Base-by-base conservation (phyloP, 2,329 filamentous ascomycete species). In the Microthyrium microscopicum region DNA sequence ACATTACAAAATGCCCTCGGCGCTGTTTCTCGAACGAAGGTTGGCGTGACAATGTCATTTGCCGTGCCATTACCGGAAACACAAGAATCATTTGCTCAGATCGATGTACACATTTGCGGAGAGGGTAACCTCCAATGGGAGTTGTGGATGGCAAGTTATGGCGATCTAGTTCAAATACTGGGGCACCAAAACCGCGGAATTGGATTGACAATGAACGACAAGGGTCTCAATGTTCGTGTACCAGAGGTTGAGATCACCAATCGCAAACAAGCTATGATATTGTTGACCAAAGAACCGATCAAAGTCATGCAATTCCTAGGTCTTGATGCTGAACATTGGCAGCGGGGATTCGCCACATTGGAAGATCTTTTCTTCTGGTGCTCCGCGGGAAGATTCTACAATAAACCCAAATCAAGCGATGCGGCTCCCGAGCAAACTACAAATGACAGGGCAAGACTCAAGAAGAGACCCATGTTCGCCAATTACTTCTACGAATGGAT, bases 131-230 rank as follows among this genome's bases (percentile, higher is more conserved):
- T 62, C 68, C 40, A 57, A 20, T 87, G 79, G 78, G 60, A 64
- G 24, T 52, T 70, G 3, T 83, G 84, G 54, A 70, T 70, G 42
- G 62, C 76, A 25, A 66, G 70, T 1, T 80, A 87, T 43, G 76
- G 77, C n/a, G 80, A 87, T 43, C 45, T 72, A 2, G 73, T 73
- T 64, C 77, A 70, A 38, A 62, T 73, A 6, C 48, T 87, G 0
- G 76, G 78, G 4, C 60, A 66, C 13, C 67, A 63, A 6, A 69
- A 81, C 40, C 65, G 74, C 1, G 66, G 64, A 0, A 66, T 71
- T 22, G 79, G 79, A 2, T 64, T 89, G 5, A 77, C 70, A 0
- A 56, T 71, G 17, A 75, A 73, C 41, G 68, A 80, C 32, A 51
- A 48, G 9, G 77, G 70, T 2, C 52, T 89, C 1, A 70, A 66